These are phyloP conservation scores for Carex kokanica DNA, from an alignment of 176 grass and related monocot species.

Conservation along the genomic window DNA sequence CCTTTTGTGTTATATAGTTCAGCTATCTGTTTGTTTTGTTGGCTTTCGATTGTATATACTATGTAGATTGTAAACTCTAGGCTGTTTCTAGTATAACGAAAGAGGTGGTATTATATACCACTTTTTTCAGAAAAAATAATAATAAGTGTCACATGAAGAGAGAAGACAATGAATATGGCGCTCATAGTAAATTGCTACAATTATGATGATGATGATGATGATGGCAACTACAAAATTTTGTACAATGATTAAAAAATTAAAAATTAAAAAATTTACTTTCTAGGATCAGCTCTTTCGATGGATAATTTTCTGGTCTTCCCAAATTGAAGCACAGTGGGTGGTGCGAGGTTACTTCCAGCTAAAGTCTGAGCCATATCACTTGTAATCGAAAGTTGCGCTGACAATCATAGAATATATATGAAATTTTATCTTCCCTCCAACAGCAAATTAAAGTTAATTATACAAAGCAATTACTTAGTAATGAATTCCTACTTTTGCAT, in stretches of 20 bases:
- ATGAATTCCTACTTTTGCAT: background rate
- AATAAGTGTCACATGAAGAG: background rate
- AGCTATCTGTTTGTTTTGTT: too few relatives aligned
- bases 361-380: conserved; percentile 35
- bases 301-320: conserved; percentile 64
- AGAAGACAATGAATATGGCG: background rate
- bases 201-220: background rate
- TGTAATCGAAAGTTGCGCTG: conserved; percentile 43
- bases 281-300: conserved; percentile 53
- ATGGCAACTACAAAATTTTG: background rate
- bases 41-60: too few relatives aligned
- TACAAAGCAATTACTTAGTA: background rate
- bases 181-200: background rate
- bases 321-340: conserved; percentile 63
- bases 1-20: too few relatives aligned
- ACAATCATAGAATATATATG: background rate
- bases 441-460: background rate
- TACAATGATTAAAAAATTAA: background rate
- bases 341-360: conserved; percentile 38
- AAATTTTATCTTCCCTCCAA: background rate
- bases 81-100: background rate
- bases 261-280: conserved; percentile 47
- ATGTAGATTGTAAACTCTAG: too few relatives aligned
- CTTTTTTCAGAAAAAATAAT: background rate
- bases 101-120: background rate